Base-by-base conservation (phyloP, 1,139 yeast genomes). In the Yamadazyma triangularis region DNA sequence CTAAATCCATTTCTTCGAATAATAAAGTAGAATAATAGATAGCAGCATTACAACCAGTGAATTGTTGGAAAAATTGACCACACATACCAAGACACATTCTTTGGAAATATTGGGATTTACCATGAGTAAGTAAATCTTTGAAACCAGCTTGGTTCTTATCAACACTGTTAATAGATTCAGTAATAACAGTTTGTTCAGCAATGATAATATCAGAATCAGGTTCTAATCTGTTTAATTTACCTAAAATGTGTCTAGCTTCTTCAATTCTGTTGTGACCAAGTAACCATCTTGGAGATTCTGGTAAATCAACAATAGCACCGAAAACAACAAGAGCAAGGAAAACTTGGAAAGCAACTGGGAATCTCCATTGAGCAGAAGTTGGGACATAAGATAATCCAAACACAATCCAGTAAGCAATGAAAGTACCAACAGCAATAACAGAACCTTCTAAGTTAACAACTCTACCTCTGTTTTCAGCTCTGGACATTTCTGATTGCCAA, bases 401-500 rank as follows among this genome's bases (percentile, higher is more conserved):
- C 51, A 80, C 89, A 40, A 80, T 60, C 88, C 89, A 82, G 57
- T 83, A 81, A 7, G 89, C 84, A 43, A 79, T 58, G 47, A 75
- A 69, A 28, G 86, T 79, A 45, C 91, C 89, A 33, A 79, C 62
- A 27, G 86, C 85, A 39, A 80, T 75, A 34, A 79, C 72, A 11
- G 84, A 75, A 42, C 87, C 89, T 53, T 81, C 85, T 46, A 79
- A 59, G 47, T 74, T 70, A 31, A 83, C 87, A 48, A 81, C 66
- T 41, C 73, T 62, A 46, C 94, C 94, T 63, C 94, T 76, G 48
- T 73, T 71, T 45, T 77, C 75, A 7, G 89, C 79, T 39, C 70
- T 69, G 11, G 89, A 77, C 70, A 81, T 74, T 57, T 84, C 94
- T 0, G 91, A 76, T 55, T 83, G 87, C 79, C 86, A 82, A 41